Evolutionary conservation across 2,329 filamentous ascomycete species (phyloP), one percentile per base, ranked within the genome.

Genomic region (Colletotrichum horii): DNA sequence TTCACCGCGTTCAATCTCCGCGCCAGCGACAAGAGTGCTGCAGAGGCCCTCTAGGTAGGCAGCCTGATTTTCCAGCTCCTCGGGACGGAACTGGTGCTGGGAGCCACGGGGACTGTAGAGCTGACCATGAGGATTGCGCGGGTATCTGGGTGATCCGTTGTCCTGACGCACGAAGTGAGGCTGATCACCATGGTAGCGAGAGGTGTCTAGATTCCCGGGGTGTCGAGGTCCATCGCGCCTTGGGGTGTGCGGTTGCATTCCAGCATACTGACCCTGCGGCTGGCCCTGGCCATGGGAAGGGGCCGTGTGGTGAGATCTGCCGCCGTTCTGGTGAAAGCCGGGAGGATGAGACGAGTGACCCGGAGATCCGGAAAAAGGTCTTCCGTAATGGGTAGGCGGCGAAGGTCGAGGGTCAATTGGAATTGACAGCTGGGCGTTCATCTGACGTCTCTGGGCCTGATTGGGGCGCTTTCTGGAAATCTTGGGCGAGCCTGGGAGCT

Each of bases 1-100:
- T 78, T 97, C 95, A 1, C 85, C 83, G 1, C 84, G 80, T 48
- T 88, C 89, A 77, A 96, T 95, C 78, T 93, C 91, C 2, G 91
- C 90, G 52, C 86, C 87, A 0, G 89, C 84, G 22, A 78, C 61
- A 22, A 95, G 84, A 62, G 92, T 88, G 19, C 81, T 70, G 75
- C 88, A 88, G 3, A 93, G 82, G 1, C 79, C 79, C 26, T 92
- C 89, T 16, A 93, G 85, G 16, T 89, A 80, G 19, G 82, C 81
- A 12, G 85, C 83, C 80, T 93, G 91, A 2, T 81, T 81, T n/a
- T 83, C 81, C 16, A 91, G 77, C 61, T 91, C 88, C 38, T 91
- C 88, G 0, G 84, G 81, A 4, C 79, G 81, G 30, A 82, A 77
- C 24, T 73, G 74, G 16, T 83, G 81, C 8, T 83, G 82, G 38